Percentiles rank a stretch among this genome's conserved stretches.
These are phyloP conservation scores for Cylindrotheca closterium DNA, from an alignment of 108 stramenopile species.

Conservation along the genomic window DNA sequence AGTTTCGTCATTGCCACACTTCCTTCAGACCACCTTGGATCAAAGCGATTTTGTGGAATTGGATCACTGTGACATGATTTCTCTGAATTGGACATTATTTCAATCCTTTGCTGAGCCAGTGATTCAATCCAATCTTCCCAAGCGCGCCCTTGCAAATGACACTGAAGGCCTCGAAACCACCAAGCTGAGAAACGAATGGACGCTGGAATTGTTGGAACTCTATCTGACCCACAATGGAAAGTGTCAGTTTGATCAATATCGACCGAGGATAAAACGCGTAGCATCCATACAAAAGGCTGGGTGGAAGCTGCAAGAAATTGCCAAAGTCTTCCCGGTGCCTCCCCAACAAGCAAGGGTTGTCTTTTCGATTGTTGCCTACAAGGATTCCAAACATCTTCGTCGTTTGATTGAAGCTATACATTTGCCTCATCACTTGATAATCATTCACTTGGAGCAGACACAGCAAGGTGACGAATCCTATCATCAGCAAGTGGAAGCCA, in stretches of 20 bases:
- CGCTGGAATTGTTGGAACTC: constrained; percentile 30
- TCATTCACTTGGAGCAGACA: constrained; percentile 40
- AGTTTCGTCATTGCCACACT: too few relatives aligned
- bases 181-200: constrained; percentile 6
- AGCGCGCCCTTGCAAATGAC: not conserved
- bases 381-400: constrained; percentile 35
- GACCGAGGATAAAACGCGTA: not conserved
- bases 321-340: not conserved
- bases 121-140: not conserved
- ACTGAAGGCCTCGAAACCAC: not conserved
- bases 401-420: constrained; percentile 31
- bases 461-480: constrained; percentile 4
- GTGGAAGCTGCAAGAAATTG: constrained; percentile 1
- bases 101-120: not conserved
- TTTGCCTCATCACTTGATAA: constrained; percentile 38
- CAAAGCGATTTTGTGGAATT: constrained; percentile 13
- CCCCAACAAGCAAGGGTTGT: constrained; percentile 15
- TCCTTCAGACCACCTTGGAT: too few relatives aligned
- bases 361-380: constrained; percentile 35
- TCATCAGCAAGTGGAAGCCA: constrained; percentile 10
- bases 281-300: constrained; percentile 3
- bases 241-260: constrained; percentile 24
- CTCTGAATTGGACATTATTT: not conserved
- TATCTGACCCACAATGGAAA: constrained; percentile 15
- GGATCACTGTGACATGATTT: constrained; percentile 8